A percentile compares a stretch with the other conserved stretches of the same genome.
Conservation (phyloP, 345 rosid species). For the Lagerstroemia speciosa region DNA sequence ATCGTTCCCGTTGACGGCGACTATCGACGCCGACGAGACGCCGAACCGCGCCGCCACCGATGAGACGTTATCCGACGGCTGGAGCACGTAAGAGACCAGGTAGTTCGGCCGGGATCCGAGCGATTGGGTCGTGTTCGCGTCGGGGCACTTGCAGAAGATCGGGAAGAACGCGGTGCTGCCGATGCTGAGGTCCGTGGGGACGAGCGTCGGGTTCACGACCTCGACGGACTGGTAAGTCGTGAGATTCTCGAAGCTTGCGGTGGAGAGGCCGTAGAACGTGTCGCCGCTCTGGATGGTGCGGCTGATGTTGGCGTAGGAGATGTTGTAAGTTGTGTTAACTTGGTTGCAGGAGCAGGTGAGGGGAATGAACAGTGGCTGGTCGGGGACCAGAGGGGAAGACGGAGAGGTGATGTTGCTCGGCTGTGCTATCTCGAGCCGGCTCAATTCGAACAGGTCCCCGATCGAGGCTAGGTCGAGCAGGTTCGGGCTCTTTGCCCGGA, state of each 20-base stretch:
- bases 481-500: conserved; percentile 33
- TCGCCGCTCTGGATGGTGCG: conserved; percentile 33
- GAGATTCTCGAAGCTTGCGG: conserved; percentile 29
- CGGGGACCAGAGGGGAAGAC: conserved; percentile 30
- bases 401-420: conserved; percentile 57
- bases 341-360: conserved; percentile 46
- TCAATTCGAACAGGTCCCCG: conserved; percentile 52
- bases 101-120: conserved; percentile 16
- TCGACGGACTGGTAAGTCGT: conserved; percentile 59
- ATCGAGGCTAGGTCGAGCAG: conserved; percentile 47
- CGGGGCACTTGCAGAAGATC: conserved; percentile 57
- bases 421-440: conserved; percentile 47
- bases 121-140: conserved; percentile 20
- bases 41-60: conserved; percentile 46
- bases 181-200: conserved; percentile 29
- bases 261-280: conserved; percentile 37
- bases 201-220: conserved; percentile 41
- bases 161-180: conserved; percentile 42
- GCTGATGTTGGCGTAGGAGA: conserved; percentile 41
- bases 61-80: conserved; percentile 47
- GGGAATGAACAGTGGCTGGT: conserved; percentile 52
- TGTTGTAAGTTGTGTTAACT: conserved; percentile 22
- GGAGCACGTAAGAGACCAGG: conserved; percentile 56
- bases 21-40: conserved; percentile 24
- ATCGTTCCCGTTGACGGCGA: conserved; percentile 32